Evolutionary conservation across 2,329 filamentous ascomycete genomes (phyloP).

Genomic region (Pseudovirgaria hyperparasitica): DNA sequence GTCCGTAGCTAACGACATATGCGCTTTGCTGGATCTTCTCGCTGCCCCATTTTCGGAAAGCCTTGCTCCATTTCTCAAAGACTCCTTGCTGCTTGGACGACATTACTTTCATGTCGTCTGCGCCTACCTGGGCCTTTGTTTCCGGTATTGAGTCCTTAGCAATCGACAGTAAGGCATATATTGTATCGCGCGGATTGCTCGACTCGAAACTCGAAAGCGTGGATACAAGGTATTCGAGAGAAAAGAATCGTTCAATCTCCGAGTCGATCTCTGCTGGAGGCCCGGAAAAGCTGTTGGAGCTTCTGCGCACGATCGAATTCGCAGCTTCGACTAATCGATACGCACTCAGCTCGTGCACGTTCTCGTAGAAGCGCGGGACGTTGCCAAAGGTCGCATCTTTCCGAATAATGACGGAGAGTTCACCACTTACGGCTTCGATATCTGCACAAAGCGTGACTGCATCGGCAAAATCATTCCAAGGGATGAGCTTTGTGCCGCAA

Average conservation of each 20-base stretch:
- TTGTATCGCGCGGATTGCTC: conserved; percentile 12
- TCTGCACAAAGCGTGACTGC: conserved; percentile 25
- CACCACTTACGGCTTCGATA: conserved; percentile 18
- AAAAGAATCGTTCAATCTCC: conserved; percentile 8
- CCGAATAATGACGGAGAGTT: conserved; percentile 20
- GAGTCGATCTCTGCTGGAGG: not conserved
- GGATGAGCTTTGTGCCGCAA: conserved; percentile 22
- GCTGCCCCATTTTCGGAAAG: not conserved
- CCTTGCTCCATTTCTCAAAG: too few relatives aligned
- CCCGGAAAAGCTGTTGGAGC: conserved; percentile 15
- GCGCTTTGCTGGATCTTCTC: not conserved
- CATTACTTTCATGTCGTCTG: not conserved
- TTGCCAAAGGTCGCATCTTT: conserved; percentile 8
- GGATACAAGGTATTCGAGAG: conserved; percentile 20
- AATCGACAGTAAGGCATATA: conserved; percentile 20
- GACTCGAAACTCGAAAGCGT: conserved; percentile 15
- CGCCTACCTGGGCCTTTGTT: not conserved
- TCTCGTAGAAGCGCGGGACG: conserved; percentile 16
- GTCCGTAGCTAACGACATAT: conserved; percentile 6
- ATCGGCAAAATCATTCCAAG: conserved; percentile 25
- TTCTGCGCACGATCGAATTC: conserved; percentile 4
- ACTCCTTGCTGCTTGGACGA: too few relatives aligned
- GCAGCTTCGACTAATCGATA: conserved; percentile 16
- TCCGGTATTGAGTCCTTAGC: conserved; percentile 13
- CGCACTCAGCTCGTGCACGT: conserved; percentile 17